Evolutionary conservation across 176 grass and related monocot genomes (phyloP).

Genomic region (Carex pumila): DNA sequence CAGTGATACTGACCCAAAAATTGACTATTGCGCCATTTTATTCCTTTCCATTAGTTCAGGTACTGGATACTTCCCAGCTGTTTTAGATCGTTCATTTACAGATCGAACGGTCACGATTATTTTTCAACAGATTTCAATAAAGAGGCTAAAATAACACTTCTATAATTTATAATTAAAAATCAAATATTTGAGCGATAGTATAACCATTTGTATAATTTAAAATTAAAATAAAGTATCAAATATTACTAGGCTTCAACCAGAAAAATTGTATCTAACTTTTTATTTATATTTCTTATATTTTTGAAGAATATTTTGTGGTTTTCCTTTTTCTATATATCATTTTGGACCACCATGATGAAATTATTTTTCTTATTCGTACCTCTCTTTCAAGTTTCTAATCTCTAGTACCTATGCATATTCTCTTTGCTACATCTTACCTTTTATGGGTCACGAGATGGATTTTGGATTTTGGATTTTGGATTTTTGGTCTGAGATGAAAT

Average conservation of each 20-base stretch:
- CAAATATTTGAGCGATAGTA: too few relatives aligned
- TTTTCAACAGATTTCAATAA: too few relatives aligned
- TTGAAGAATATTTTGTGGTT: too few relatives aligned
- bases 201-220: too few relatives aligned
- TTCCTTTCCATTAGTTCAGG: background rate
- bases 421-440: background rate
- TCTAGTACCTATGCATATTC: background rate
- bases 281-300: too few relatives aligned
- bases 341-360: slow-evolving; percentile 20
- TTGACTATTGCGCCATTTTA: background rate
- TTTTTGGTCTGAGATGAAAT: background rate
- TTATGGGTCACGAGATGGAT: background rate
- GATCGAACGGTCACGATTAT: background rate
- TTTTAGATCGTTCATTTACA: background rate
- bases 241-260: too few relatives aligned
- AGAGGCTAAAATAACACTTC: too few relatives aligned
- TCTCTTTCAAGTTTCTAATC: background rate
- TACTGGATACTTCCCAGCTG: background rate
- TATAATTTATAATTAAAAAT: too few relatives aligned
- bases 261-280: background rate
- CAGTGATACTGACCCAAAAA: background rate
- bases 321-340: background rate
- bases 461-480: background rate
- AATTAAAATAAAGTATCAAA: too few relatives aligned
- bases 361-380: too few relatives aligned